A percentile compares a stretch with the other conserved stretches of the same genome.
Evolutionary conservation across 2,329 filamentous ascomycete genomes (phyloP).

Genomic region (Zalaria obscura): DNA sequence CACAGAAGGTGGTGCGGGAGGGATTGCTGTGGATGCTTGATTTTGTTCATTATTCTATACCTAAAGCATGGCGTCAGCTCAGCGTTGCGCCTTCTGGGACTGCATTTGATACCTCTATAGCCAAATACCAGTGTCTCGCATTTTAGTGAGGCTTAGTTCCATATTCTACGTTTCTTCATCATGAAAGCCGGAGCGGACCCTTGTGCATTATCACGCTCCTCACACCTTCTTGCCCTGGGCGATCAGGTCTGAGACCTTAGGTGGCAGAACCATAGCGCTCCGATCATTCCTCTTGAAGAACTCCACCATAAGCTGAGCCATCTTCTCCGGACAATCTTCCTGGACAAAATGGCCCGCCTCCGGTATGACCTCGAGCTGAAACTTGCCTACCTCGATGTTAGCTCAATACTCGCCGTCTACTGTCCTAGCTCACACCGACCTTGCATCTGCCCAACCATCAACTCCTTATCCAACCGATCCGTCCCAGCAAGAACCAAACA

Average conservation of each 20-base stretch:
- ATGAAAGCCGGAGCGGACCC: no score
- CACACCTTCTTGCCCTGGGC: slow-evolving; percentile 36
- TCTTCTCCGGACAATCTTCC: slow-evolving; percentile 86
- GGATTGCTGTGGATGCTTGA: background rate
- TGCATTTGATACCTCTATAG: no score
- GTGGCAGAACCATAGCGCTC: slow-evolving; percentile 69
- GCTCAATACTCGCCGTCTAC: background rate
- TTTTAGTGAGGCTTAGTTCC: no score
- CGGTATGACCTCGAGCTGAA: slow-evolving; percentile 85
- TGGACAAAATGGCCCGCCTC: slow-evolving; percentile 95
- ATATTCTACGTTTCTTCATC: no score
- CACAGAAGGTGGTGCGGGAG: background rate
- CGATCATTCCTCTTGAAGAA: slow-evolving; percentile 89
- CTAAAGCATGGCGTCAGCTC: background rate
- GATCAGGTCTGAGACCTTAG: slow-evolving; percentile 55
- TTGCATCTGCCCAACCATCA: slow-evolving; percentile 97
- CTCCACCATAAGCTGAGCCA: slow-evolving; percentile 69
- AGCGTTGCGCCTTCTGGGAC: no score
- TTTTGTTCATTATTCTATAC: background rate
- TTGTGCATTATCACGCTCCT: slow-evolving; percentile 3
- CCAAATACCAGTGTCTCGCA: no score
- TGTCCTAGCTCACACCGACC: slow-evolving; percentile 34
- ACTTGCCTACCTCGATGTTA: slow-evolving; percentile 53
- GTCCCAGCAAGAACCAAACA: slow-evolving; percentile 75
- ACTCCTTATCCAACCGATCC: slow-evolving; percentile 75